Base-by-base conservation (phyloP, 345 rosid species). In the Dipteronia sinensis region DNA sequence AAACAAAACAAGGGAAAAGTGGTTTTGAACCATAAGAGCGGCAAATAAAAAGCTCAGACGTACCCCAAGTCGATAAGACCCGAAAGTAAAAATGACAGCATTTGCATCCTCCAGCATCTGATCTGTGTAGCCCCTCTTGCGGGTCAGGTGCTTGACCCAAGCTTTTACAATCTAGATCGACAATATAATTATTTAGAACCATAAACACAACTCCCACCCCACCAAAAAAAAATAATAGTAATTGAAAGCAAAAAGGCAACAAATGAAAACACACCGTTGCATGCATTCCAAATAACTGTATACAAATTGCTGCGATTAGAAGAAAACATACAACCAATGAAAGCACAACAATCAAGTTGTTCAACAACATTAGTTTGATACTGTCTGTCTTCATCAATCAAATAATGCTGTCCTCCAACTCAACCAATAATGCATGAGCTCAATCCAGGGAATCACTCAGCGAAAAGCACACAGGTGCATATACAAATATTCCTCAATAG, bases 31-130 rank as follows among this genome's bases (percentile, higher is more conserved):
- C 10, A 74, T 23, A 56, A 65, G 79, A 29, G 31, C 11, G 17
- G 53, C 65, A 69, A 73, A 23, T 10, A n/a, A 11, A 69, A 77
- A 25, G 49, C 10, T 53, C 6, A 74, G 70, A 80, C 96, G 77
- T 88, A 96, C 98, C 81, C 99, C 98, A 67, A 94, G 91, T 4
- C 94, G 81, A 80, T 93, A 96, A 81, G 99, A 96, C 31, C 99
- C 99, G 83, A 96, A 93, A 73, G 99, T 96, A 67, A 90, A 91
- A 81, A 96, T 87, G 20, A 92, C 85, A 55, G 97, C 97, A 88
- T 92, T 94, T 10, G 98, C 98, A 77, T 94, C 96, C 74, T 96
- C 98, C 79, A 93, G 97, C 96, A 89, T 91, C 79, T 94, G 97
- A 78, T 96, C 97, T 0, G 95, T 83, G 75, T 89, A 94, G 13